Evolutionary conservation across 768 basidiomycete genomes (phyloP).

Genomic region (Polyporus arcularius): DNA sequence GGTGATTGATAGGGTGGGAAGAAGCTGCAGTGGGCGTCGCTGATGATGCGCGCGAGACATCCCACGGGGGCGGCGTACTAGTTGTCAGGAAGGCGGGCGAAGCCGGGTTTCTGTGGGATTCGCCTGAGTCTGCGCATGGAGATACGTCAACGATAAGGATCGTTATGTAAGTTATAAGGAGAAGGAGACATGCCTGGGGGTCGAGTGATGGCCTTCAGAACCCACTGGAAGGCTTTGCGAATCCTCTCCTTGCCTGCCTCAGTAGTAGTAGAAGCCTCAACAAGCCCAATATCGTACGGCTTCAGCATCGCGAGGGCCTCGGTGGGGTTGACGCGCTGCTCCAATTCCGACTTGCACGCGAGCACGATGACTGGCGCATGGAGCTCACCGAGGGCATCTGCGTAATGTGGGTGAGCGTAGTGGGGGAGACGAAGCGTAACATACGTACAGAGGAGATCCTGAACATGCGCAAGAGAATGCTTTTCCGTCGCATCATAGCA

Average conservation of each 20-base stretch:
- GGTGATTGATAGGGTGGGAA: slow-evolving; percentile 33
- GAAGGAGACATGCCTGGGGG: slow-evolving; percentile 25
- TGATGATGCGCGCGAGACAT: slow-evolving; percentile 47
- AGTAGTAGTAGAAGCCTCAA: slow-evolving; percentile 63
- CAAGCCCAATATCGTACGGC: slow-evolving; percentile 73
- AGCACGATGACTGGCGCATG: slow-evolving; percentile 72
- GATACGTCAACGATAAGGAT: background rate
- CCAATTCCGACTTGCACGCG: slow-evolving; percentile 84
- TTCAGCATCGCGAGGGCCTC: slow-evolving; percentile 51
- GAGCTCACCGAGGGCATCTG: slow-evolving; percentile 60
- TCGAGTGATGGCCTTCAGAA: slow-evolving; percentile 43
- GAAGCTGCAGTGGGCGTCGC: slow-evolving; percentile 52
- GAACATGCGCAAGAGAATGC: slow-evolving; percentile 65
- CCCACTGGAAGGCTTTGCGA: slow-evolving; percentile 69
- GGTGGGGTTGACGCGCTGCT: slow-evolving; percentile 56
- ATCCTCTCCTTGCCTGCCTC: slow-evolving; percentile 71
- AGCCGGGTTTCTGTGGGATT: slow-evolving; percentile 65
- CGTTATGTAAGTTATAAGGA: slow-evolving; percentile 6
- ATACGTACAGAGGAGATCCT: slow-evolving; percentile 69
- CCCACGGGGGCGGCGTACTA: slow-evolving; percentile 50
- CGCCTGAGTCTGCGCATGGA: slow-evolving; percentile 20
- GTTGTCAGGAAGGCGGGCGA: slow-evolving; percentile 58
- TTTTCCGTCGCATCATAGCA: slow-evolving; percentile 78
- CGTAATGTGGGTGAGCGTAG: slow-evolving; percentile 7
- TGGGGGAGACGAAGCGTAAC: slow-evolving; percentile 3